A percentile compares a stretch with the other conserved stretches of the same genome.
These are phyloP conservation scores for Nakazawaea ambrosiae DNA, from an alignment of 805 yeast genomes.

Conservation along the genomic window DNA sequence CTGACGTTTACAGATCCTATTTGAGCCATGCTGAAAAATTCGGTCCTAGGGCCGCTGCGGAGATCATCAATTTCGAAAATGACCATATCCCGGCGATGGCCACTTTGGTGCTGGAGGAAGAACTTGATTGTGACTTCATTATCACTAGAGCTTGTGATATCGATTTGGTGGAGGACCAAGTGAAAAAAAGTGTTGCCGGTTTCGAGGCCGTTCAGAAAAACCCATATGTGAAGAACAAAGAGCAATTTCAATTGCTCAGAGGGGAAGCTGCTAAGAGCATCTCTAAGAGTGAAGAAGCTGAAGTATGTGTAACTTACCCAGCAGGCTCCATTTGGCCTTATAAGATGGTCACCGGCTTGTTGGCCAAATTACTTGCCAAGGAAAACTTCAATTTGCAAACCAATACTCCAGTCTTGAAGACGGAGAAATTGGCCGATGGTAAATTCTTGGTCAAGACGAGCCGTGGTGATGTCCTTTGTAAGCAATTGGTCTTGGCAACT, in stretches of 20 bases:
- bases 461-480: constrained; percentile 23
- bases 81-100: constrained; percentile 23
- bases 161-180: constrained; percentile 15
- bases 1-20: constrained; percentile 18
- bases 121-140: constrained; percentile 24
- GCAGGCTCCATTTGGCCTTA: constrained; percentile 41
- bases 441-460: constrained; percentile 26
- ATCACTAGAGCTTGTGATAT: constrained; percentile 24
- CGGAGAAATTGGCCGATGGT: constrained; percentile 19
- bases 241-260: constrained; percentile 23
- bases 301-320: constrained; percentile 28
- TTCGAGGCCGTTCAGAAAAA: constrained; percentile 18
- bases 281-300: constrained; percentile 22
- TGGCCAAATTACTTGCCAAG: constrained; percentile 22
- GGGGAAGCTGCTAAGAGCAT: constrained; percentile 25
- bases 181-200: constrained; percentile 13
- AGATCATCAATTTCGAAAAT: constrained; percentile 27
- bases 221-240: constrained; percentile 22
- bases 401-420: constrained; percentile 29
- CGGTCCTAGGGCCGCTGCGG: constrained; percentile 21
- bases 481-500: constrained; percentile 27
- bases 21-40: constrained; percentile 8
- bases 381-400: constrained; percentile 38
- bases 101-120: constrained; percentile 21
- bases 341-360: constrained; percentile 27